Base-by-base conservation (phyloP, 345 rosid genomes). In the Eutrema heterophyllum region DNA sequence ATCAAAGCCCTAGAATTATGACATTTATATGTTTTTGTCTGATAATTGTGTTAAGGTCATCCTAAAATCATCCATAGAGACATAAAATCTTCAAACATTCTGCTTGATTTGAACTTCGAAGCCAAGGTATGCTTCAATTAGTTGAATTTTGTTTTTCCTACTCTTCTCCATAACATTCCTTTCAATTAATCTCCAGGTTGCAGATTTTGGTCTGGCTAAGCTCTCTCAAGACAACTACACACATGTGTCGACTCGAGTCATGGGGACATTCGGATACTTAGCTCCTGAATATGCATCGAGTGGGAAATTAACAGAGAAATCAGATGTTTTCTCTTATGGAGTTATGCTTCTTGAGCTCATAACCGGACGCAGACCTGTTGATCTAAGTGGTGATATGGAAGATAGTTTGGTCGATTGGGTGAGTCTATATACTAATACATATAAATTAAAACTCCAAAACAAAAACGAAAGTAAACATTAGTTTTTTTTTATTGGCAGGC, bases 361-460 rank as follows among this genome's bases (percentile, higher is more conserved):
- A 15, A 89, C 95, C 1, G 98, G 98, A 10, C 96, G 86, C 16
- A 74, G 85, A 54, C 97, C 97, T 11, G 95, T 94, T 68, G 93
- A 92, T 73, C 45, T 87, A 36, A 72, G 79, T 63, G 84, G 84
- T 56, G 70, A 89, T 12, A 80, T 84, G 88, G 97, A 94, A 45
- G 97, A 94, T 59, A 89, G 98, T 80, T 82, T 94, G 77, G 98
- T 94, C 10, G 97, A 94, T 35, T 94, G 98, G 98, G 98, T 91
- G 52, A 80, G 87, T 53, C 27, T 7, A 63, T 73, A 49, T 24
- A 56, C 41, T 7, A 24, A 21, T 11, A 38, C 26, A 71, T 39
- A 21, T 18, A 60, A 7, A 56, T 5, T 30, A 3, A 32, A 3
- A 73, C 56, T 24, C 13, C 13, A 52, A 4, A 63, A 16, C 9